phyloP scores from a whole-genome alignment of 2,329 filamentous ascomycete species.

The Alternaria sp. region DNA sequence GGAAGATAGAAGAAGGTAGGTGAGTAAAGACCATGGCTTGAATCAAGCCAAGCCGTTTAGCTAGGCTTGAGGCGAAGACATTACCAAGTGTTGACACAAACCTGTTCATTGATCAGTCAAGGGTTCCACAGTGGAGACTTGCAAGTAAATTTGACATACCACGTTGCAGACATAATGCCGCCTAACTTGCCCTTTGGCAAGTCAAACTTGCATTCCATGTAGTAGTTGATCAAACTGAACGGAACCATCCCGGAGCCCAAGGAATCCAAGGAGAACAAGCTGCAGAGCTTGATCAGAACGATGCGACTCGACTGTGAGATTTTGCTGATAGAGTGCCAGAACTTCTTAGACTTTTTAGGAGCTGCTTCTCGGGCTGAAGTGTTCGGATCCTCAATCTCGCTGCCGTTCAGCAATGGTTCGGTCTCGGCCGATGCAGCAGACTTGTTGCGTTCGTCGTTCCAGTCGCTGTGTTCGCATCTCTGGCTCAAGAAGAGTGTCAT shows the following conservation, averaged over 20 bases:
- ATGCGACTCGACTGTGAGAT: conserved; percentile 65
- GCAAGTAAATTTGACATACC: conserved; percentile 26
- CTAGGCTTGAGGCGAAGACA: conserved; percentile 57
- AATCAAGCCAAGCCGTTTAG: conserved; percentile 68
- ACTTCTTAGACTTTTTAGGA: conserved; percentile 17
- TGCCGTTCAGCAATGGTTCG: conserved; percentile 37
- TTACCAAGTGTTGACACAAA: conserved; percentile 45
- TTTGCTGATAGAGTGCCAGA: conserved; percentile 56
- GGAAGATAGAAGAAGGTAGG: conserved; percentile 48
- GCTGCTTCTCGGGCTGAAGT: conserved; percentile 27
- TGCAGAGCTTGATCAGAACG: conserved; percentile 68
- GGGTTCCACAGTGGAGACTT: background rate
- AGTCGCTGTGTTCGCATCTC: conserved; percentile 47
- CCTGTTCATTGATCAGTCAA: conserved; percentile 23
- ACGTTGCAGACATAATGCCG: conserved; percentile 61
- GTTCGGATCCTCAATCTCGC: background rate
- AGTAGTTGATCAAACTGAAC: conserved; percentile 59
- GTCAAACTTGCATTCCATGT: conserved; percentile 66
- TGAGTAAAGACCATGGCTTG: conserved; percentile 54
- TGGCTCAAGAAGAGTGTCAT: conserved; percentile 53
- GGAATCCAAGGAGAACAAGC: conserved; percentile 73
- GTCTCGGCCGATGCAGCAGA: conserved; percentile 29
- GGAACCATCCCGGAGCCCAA: conserved; percentile 74
- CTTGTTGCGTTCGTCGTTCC: conserved; percentile 9
- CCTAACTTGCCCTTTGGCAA: conserved; percentile 63